Percentiles rank a stretch among this genome's conserved stretches.
These are phyloP conservation scores for Blakeslea trispora DNA, from an alignment of 371 early-diverging fungal genomes.

Conservation along the genomic window DNA sequence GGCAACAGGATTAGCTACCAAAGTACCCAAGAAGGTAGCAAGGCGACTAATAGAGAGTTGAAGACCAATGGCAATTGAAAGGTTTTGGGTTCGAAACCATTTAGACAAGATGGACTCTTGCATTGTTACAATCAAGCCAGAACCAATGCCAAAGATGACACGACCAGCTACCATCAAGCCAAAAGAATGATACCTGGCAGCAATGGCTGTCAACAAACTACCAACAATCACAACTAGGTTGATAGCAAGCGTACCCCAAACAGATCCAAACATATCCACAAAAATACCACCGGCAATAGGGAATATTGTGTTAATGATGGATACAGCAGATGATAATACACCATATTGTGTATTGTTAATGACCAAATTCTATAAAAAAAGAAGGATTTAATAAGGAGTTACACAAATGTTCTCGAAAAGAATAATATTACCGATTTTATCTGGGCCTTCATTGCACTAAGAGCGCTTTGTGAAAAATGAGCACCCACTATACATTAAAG, in stretches of 20 bases:
- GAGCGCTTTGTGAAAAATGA: constrained; percentile 73
- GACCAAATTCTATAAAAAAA: constrained; percentile 27
- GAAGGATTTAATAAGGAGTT: neutral
- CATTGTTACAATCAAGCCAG: constrained; percentile 57
- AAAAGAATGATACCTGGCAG: constrained; percentile 41
- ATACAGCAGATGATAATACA: constrained; percentile 49
- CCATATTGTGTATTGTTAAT: constrained; percentile 58
- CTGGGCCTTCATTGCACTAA: constrained; percentile 66
- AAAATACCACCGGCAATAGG: constrained; percentile 55
- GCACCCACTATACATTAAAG: constrained; percentile 57
- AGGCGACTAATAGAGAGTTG: constrained; percentile 58
- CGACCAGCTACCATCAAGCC: constrained; percentile 53
- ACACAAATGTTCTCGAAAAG: neutral
- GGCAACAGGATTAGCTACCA: constrained; percentile 47
- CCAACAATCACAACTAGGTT: constrained; percentile 47
- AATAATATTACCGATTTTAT: constrained; percentile 55
- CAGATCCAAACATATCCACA: constrained; percentile 54
- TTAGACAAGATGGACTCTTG: constrained; percentile 60
- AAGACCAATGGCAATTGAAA: constrained; percentile 46
- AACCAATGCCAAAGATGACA: constrained; percentile 57
- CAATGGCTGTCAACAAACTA: constrained; percentile 47
- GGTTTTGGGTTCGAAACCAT: constrained; percentile 54
- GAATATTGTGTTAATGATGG: constrained; percentile 56
- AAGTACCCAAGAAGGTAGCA: constrained; percentile 51
- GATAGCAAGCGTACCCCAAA: constrained; percentile 49